Evolutionary conservation across 305 asterid species (phyloP).

Genomic region (Fraxinus nigra): DNA sequence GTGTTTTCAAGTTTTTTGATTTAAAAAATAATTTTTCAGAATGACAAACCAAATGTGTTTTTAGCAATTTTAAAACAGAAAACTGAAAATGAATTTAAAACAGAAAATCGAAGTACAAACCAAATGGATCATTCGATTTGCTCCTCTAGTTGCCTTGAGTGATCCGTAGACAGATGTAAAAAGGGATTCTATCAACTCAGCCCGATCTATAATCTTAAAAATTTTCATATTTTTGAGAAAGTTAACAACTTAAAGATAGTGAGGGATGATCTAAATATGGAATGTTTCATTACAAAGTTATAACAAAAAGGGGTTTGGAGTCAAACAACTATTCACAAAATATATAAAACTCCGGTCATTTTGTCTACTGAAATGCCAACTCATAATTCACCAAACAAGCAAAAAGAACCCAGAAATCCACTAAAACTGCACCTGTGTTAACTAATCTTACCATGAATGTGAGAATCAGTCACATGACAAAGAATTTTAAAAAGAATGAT

Average conservation of each 20-base stretch:
- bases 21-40: too few species aligned
- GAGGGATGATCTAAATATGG: neutral
- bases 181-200: too few species aligned
- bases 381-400: neutral
- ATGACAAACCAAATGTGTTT: too few species aligned
- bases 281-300: neutral
- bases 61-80: too few species aligned
- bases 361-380: constrained; percentile 10
- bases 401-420: constrained; percentile 2
- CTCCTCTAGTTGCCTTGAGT: too few species aligned
- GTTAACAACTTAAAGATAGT: neutral
- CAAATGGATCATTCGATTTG: too few species aligned
- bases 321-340: constrained; percentile 13
- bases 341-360: constrained; percentile 10
- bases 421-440: constrained; percentile 1
- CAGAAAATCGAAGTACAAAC: too few species aligned
- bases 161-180: too few species aligned
- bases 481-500: constrained; percentile 6
- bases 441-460: neutral
- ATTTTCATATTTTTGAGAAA: neutral
- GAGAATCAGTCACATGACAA: neutral
- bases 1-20: too few species aligned
- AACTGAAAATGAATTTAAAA: too few species aligned
- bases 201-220: too few species aligned
- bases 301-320: neutral